These are phyloP conservation scores for Microcos paniculata DNA, from an alignment of 345 rosid species.

Conservation along the genomic window DNA sequence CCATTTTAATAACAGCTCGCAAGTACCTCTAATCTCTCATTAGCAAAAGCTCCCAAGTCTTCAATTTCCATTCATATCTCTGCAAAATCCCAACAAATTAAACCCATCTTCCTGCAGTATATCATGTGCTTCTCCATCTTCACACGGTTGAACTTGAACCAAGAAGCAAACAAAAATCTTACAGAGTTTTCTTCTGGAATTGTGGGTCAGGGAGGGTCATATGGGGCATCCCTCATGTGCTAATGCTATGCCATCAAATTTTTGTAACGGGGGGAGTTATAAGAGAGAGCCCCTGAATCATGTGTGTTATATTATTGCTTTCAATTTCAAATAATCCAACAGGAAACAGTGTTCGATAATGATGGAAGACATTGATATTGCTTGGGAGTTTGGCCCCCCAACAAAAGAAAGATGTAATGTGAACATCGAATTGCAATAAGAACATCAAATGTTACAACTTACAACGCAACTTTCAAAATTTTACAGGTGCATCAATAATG, in stretches of 20 bases:
- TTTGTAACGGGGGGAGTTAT: too few relatives aligned
- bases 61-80: conserved; percentile 3
- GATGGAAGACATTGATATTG: background rate
- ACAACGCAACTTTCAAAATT: background rate
- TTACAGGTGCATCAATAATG: background rate
- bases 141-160: conserved; percentile 20
- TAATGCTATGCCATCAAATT: background rate
- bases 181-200: background rate
- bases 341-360: background rate
- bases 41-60: too few relatives aligned
- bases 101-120: conserved; percentile 16
- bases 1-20: background rate
- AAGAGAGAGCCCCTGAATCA: background rate
- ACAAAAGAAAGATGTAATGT: background rate
- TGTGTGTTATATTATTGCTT: conserved; percentile 1
- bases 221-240: conserved; percentile 27
- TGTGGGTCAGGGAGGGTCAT: conserved; percentile 24
- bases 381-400: background rate
- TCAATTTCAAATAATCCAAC: background rate
- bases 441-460: background rate
- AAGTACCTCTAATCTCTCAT: too few relatives aligned
- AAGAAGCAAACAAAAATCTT: conserved; percentile 25
- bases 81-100: conserved; percentile 16
- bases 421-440: background rate
- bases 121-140: conserved; percentile 2